These are phyloP conservation scores for Rhinocladiella mackenziei DNA, from an alignment of 2,329 filamentous ascomycete genomes.

Conservation along the genomic window DNA sequence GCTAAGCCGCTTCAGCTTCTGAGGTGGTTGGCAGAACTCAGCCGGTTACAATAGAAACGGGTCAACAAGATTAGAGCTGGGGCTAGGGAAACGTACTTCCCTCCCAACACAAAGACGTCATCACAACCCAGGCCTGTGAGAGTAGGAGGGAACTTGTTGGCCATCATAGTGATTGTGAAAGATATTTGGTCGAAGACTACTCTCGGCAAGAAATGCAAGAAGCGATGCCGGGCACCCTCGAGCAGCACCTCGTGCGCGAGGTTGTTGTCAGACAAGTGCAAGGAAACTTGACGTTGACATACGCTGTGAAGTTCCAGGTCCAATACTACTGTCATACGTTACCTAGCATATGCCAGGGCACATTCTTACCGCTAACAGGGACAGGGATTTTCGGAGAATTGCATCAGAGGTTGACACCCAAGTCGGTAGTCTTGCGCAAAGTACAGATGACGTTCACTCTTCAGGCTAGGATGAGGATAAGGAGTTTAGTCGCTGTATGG, in stretches of 20 bases:
- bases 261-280: constrained; percentile 10
- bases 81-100: no score
- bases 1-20: no score
- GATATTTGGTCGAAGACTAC: background rate
- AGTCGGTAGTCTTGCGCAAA: constrained; percentile 3
- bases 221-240: background rate
- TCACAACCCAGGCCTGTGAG: no score
- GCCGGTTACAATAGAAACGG: no score
- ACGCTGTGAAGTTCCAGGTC: constrained; percentile 1
- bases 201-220: background rate
- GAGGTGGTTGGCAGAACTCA: no score
- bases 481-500: no score
- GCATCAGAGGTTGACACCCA: constrained; percentile 21
- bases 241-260: background rate
- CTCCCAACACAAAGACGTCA: no score
- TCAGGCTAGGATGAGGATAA: no score
- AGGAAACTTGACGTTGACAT: constrained; percentile 1
- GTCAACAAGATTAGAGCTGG: no score
- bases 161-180: background rate
- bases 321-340: constrained; percentile 19
- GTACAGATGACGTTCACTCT: constrained; percentile 1
- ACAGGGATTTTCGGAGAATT: constrained; percentile 10
- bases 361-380: constrained; percentile 15
- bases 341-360: constrained; percentile 25
- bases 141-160: no score